These are phyloP conservation scores for Galerina marginata DNA, from an alignment of 768 basidiomycete genomes.

Conservation along the genomic window DNA sequence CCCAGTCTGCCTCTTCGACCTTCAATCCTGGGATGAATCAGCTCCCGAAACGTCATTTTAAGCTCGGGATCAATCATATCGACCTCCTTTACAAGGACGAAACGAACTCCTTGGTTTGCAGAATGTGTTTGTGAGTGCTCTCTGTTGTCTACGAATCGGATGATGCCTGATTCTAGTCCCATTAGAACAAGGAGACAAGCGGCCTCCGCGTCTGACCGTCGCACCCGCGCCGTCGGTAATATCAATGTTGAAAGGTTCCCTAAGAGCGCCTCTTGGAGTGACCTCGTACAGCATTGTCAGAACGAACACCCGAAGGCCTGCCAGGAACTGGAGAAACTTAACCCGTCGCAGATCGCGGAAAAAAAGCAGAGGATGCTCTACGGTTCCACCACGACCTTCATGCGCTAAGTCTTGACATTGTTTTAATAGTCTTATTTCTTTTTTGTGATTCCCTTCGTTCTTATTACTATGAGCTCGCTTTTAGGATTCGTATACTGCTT, in stretches of 20 bases:
- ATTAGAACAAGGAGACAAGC: not conserved
- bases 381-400: not conserved
- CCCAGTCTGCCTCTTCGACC: not conserved
- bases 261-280: slow-evolving; percentile 31
- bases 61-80: slow-evolving; percentile 37
- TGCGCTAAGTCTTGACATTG: too few species aligned
- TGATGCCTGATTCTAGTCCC: not conserved
- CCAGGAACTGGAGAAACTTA: slow-evolving; percentile 35
- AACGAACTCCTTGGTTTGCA: slow-evolving; percentile 28
- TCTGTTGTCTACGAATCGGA: not conserved
- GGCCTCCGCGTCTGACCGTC: not conserved
- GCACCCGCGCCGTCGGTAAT: not conserved
- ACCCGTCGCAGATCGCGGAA: slow-evolving; percentile 39
- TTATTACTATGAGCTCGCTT: too few species aligned
- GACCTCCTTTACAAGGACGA: slow-evolving; percentile 35
- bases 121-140: slow-evolving; percentile 34
- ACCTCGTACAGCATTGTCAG: slow-evolving; percentile 38
- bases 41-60: slow-evolving; percentile 8
- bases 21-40: not conserved
- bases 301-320: slow-evolving; percentile 35
- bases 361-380: slow-evolving; percentile 24
- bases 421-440: too few species aligned
- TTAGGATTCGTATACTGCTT: too few species aligned
- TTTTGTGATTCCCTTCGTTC: too few species aligned
- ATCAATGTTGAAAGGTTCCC: slow-evolving; percentile 26